Evolutionary conservation across 2,329 filamentous ascomycete genomes (phyloP), one percentile per base, ranked within the genome.

Genomic region (Nakataea oryzae): DNA sequence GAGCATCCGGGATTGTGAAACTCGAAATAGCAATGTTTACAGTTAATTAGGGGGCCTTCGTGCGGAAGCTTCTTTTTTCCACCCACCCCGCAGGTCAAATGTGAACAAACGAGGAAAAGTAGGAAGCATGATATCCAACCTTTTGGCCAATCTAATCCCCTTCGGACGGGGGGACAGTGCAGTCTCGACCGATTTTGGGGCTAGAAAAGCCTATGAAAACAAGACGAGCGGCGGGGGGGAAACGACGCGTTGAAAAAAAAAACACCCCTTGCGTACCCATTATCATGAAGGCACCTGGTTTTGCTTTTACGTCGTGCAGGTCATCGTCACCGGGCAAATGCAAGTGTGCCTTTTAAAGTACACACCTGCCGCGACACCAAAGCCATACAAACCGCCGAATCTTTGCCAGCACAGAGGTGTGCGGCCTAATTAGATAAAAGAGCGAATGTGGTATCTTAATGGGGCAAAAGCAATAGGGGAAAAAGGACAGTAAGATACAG

Each of bases 371-470:
- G n/a, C 41, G n/a, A 2, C 41, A 47, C 41, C 41, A n/a, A 50
- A 2, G 5, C 3, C 21, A 50, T n/a, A n/a, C 41, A 50, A 50
- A 13, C 41, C 41, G 21, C 21, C 41, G 17, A n/a, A 9, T 21
- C 8, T 24, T 50, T 50, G 41, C 41, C 41, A 50, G 41, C 41
- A 50, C 21, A n/a, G 21, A 24, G 3, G 1, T n/a, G 41, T 50
- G 41, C 13, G 41, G 41, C 11, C 21, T n/a, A n/a, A 1, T n/a
- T 50, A 13, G 6, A 24, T 50, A 9, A 50, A 50, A 58, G 3
- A 58, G 21, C 56, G 56, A 58, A 58, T 58, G 56, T 58, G 56
- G 56, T 58, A 58, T 58, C 56, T 30, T 32, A n/a, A 24, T 8
- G 29, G 21, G 27, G 13, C 27, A 28, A 58, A 58, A 30, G 29